Evolutionary conservation across 495 filamentous ascomycete species (phyloP).

Genomic region (Rhypophila decipiens): DNA sequence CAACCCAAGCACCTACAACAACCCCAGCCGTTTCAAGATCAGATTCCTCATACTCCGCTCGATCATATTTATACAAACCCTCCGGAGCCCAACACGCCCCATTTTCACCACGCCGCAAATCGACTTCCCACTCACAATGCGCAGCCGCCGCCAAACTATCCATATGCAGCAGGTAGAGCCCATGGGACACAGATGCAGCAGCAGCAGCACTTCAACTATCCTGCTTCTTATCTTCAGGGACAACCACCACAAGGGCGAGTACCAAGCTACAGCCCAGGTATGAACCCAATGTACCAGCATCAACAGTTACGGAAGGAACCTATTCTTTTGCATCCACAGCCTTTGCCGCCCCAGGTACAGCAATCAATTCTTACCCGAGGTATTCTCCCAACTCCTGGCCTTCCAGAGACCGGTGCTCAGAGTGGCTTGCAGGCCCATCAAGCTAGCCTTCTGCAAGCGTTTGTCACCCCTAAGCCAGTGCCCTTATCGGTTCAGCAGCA

Average conservation of each 20-base stretch:
- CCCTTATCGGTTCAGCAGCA: slow-evolving; percentile 47
- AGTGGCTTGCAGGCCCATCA: slow-evolving; percentile 27
- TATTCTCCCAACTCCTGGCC: slow-evolving; percentile 21
- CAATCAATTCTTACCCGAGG: slow-evolving; percentile 33
- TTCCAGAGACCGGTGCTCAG: slow-evolving; percentile 24
- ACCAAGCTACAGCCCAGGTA: slow-evolving; percentile 19
- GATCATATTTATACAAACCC: slow-evolving; percentile 33
- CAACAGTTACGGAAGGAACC: slow-evolving; percentile 29
- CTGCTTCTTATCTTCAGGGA: slow-evolving; percentile 11
- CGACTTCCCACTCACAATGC: slow-evolving; percentile 26
- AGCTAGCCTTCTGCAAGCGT: slow-evolving; percentile 10
- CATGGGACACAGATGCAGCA: slow-evolving; percentile 6
- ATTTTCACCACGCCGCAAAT: slow-evolving; percentile 34
- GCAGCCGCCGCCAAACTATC: slow-evolving; percentile 39
- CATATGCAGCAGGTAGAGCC: slow-evolving; percentile 24
- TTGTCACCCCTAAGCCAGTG: slow-evolving; percentile 21
- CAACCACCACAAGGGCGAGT: slow-evolving; percentile 8
- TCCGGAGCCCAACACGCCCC: slow-evolving; percentile 32
- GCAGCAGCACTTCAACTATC: slow-evolving; percentile 11
- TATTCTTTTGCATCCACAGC: slow-evolving; percentile 47
- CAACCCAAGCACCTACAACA: slow-evolving; percentile 2
- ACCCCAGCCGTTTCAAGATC: slow-evolving; percentile 2
- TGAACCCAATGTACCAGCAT: slow-evolving; percentile 13
- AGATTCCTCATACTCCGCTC: slow-evolving; percentile 31
- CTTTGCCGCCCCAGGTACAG: slow-evolving; percentile 45